phyloP scores from a whole-genome alignment of 2,329 filamentous ascomycete species.

The Diaporthe eres region DNA sequence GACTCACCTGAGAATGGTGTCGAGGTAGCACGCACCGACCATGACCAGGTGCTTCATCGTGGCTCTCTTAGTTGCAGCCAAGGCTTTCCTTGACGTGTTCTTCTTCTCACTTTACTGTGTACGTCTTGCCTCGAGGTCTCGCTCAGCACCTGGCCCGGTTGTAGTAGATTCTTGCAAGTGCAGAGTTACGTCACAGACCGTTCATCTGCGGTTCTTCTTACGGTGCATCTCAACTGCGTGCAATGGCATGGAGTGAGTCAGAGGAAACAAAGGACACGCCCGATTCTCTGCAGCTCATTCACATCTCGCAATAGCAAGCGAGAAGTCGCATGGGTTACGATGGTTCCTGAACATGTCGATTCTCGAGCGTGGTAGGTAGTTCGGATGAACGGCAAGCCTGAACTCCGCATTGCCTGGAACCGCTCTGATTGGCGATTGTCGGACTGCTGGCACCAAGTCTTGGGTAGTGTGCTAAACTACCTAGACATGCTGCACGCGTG shows the following conservation, averaged over 20 bases:
- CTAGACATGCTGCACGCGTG: too few species aligned
- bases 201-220: background rate
- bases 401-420: background rate
- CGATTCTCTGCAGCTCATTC: background rate
- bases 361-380: background rate
- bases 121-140: background rate
- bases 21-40: slow-evolving; percentile 78
- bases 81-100: background rate
- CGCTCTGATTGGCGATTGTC: slow-evolving; percentile 7
- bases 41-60: slow-evolving; percentile 66
- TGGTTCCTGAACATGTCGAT: background rate
- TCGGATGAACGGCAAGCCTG: background rate
- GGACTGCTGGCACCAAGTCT: background rate
- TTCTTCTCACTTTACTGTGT: background rate
- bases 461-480: background rate
- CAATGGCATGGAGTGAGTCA: background rate
- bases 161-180: slow-evolving; percentile 4
- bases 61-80: background rate
- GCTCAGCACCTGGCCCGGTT: background rate
- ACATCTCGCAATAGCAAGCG: background rate
- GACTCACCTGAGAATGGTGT: slow-evolving; percentile 76
- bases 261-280: background rate
- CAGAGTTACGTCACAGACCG: background rate
- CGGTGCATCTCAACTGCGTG: background rate
- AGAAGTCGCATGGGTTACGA: background rate